Evolutionary conservation across 768 basidiomycete genomes (phyloP), one percentile per base, ranked within the genome.

Genomic region (Russula ochroleuca): DNA sequence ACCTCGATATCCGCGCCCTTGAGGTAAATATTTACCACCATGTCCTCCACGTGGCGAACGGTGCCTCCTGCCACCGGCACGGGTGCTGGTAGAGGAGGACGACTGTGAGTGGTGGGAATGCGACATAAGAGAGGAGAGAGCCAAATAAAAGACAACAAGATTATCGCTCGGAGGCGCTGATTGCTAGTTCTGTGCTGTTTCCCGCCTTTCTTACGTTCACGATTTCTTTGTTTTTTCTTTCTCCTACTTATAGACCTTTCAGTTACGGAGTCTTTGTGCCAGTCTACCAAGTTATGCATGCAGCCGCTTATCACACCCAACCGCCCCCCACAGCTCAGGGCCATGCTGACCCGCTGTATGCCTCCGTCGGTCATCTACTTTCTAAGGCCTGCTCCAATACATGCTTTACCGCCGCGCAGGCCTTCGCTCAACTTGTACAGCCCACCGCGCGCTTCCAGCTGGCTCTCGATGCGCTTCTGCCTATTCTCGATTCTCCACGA

Each of bases 391-490:
- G 83, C 74, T 78, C 83, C 64, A 76, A 88, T 62, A 87, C 90
- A 47, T 92, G 90, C 75, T 89, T 87, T 59, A 85, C 86, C 17
- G 88, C 86, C 8, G 86, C 87, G 48, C 83, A 86, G 70, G 86
- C 88, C 0, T 92, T 90, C 73, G 76, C 79, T 40, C 86, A 89
- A 73, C 82, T 90, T 62, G 87, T 91, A 23, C 87, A 87, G 72
- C 85, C 85, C 23, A 84, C 82, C 56, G 81, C 86, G 75, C 83
- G 88, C 67, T 92, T 92, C 75, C 88, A 90, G 79, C 82, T 91
- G 74, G 89, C 89, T 71, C 82, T 92, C 69, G 89, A 92, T 78
- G 86, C 85, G 77, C 76, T 92, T 72, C 78, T 92, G 73, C 89
- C 89, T 15, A 76, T 88, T 69, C 81, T 91, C 69, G 86, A 79